Base-by-base conservation (phyloP, 2,329 filamentous ascomycete species). In the Escovopsis weberi region DNA sequence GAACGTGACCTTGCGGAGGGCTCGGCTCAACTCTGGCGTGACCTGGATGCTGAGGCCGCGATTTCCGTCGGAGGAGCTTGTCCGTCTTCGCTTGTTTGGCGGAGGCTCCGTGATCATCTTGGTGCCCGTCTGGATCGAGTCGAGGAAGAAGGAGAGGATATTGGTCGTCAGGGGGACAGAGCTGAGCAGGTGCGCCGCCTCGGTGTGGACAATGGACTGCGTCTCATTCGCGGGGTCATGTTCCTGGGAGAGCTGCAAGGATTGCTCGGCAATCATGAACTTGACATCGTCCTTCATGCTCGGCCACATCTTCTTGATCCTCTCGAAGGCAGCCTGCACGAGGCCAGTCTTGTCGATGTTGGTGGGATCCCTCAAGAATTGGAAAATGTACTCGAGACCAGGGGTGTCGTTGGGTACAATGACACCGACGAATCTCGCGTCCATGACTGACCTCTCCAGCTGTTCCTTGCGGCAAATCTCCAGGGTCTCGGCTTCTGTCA, bases 1-100 rank as follows among this genome's bases (percentile, higher is more conserved):
- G 55, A 94, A 79, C 0, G 88, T 94, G 43, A 89, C 74, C 52
- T 82, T 82, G 51, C 78, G 77, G 48, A 95, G 71, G 6, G 80
- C 73, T 39, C 72, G 70, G 49, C 74, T 75, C 28, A 88, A 62
- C 54, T 85, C 78, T 6, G 74, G 69, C 32, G 78, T 75, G 43
- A 79, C 73, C 48, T 79, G 75, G 12, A 72, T 67, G 33, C 74
- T 71, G 42, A 77, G 67, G 38, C 73, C 74, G 42, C 68, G 66
- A 43, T 76, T 72, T 50, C 75, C 72, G 49, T 84, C 82, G 12
- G 75, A 80, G 43, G 81, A 77, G 60, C 84, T 93, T 1, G 78
- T 85, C 43, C 86, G 75, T 54, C 86, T 78, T 48, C 85, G 73
- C 67, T 94, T 94, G 49, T 80, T 80, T 2, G 82, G 74, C 9